Base-by-base conservation (phyloP, 2,329 filamentous ascomycete genomes). In the Verticillium zaregamsianum region DNA sequence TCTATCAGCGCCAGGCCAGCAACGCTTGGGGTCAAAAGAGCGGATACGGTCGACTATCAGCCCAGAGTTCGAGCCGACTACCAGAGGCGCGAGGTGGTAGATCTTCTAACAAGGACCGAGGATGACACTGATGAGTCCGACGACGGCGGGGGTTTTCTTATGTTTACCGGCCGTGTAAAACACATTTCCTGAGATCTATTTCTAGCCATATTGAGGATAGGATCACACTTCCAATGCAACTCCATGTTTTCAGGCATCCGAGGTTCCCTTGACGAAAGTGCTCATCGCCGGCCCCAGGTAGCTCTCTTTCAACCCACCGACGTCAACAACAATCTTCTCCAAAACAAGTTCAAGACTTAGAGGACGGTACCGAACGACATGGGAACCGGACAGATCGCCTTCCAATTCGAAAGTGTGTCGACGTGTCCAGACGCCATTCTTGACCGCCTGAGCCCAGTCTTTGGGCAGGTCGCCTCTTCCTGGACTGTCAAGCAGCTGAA, bases 341-440 rank as follows among this genome's bases (percentile, higher is more conserved):
- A 77, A 61, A 55, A 74, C 71, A 17, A 77, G 65, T 61, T 76
- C 76, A 0, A 70, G 65, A 39, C 73, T 74, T 1, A 69, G 65
- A 49, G 71, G 66, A 61, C 72, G 56, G 1, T 72, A 68, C 15
- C 70, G 68, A 6, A 77, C 59, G 1, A 63, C 67, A 58, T 77
- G 74, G 17, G 57, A 55, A 0, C 75, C 75, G 17, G 62, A 57
- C 0, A 49, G 37, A 1, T 70, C 62, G 4, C n/a, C 39, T 5
- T 5, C 5, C 2, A 61, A 61, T 2, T 69, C 68, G 8, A 76
- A 20, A 8, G 67, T 66, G 23, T 75, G 72, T 17, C 73, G 76
- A 59, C 77, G 80, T 5, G 71, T 74, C 83, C 82, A 85, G 8
- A 80, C 79, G 32, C 77, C 70, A 59, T 83, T 78, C 15, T 80